Evolutionary conservation across 2,329 filamentous ascomycete genomes (phyloP).

Genomic region (Fusarium transvaalense): DNA sequence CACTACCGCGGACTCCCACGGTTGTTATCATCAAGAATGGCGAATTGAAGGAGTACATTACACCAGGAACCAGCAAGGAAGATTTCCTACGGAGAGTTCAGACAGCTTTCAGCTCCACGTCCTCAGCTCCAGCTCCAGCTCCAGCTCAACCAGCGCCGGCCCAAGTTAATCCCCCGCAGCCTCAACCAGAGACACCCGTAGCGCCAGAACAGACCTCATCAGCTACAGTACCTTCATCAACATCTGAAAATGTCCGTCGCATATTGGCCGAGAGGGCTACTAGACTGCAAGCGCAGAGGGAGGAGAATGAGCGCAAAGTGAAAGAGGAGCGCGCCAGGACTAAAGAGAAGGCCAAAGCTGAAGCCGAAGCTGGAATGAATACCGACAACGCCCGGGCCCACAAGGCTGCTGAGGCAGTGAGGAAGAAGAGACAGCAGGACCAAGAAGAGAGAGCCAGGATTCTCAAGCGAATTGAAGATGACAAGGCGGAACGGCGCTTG

Average conservation of each 20-base stretch:
- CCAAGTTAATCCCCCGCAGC: conserved; percentile 29
- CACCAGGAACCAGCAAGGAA: conserved; percentile 71
- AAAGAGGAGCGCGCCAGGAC: conserved; percentile 64
- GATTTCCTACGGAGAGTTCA: conserved; percentile 69
- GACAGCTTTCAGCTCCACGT: conserved; percentile 51
- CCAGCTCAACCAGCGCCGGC: conserved; percentile 35
- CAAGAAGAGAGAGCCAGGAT: conserved; percentile 78
- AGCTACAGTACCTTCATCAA: conserved; percentile 40
- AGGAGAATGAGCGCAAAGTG: conserved; percentile 60
- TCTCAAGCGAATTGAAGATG: conserved; percentile 79
- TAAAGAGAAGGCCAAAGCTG: conserved; percentile 60
- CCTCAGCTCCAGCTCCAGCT: conserved; percentile 32
- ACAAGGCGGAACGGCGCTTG: conserved; percentile 76
- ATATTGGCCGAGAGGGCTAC: conserved; percentile 65
- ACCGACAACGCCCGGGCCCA: conserved; percentile 53
- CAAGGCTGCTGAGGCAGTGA: conserved; percentile 67
- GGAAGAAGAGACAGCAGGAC: conserved; percentile 73
- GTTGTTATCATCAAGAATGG: conserved; percentile 85
- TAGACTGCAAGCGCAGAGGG: conserved; percentile 57
- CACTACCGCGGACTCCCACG: conserved; percentile 81
- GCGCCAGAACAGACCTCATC: conserved; percentile 34
- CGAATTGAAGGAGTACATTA: conserved; percentile 81
- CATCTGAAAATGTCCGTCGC: conserved; percentile 52
- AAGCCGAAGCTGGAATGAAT: conserved; percentile 54
- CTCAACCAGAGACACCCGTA: conserved; percentile 39